phyloP scores from a whole-genome alignment of 805 yeast species.

The Ogataea zsoltii region DNA sequence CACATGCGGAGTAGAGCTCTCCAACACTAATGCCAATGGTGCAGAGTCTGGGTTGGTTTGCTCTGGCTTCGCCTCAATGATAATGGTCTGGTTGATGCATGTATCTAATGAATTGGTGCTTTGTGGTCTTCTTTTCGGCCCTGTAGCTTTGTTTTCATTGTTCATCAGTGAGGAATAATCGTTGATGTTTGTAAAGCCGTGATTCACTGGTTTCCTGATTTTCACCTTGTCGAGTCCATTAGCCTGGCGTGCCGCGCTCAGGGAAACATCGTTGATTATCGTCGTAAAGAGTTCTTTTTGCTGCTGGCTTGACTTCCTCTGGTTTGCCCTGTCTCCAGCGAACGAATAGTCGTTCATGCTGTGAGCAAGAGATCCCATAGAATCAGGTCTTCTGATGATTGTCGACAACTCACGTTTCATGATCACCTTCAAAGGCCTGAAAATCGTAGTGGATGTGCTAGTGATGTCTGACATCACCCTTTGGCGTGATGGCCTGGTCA shows the following conservation, averaged over 20 bases:
- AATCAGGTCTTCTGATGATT: conserved; percentile 7
- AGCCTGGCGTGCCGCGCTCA: conserved; percentile 41
- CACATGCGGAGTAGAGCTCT: conserved; percentile 9
- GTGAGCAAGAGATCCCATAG: conserved; percentile 3
- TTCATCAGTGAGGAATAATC: conserved; percentile 17
- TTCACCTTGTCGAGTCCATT: conserved; percentile 28
- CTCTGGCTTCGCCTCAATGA: conserved; percentile 22
- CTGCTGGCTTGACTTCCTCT: not conserved
- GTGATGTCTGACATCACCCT: conserved; percentile 19
- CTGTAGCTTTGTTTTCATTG: conserved; percentile 19
- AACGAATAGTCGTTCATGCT: not conserved
- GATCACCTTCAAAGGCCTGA: conserved; percentile 13
- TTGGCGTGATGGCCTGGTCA: conserved; percentile 3
- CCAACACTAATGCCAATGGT: conserved; percentile 21
- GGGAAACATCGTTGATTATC: conserved; percentile 38
- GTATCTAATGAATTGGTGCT: conserved; percentile 13
- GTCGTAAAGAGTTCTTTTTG: conserved; percentile 29
- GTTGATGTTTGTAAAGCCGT: conserved; percentile 22
- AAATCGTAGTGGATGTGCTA: conserved; percentile 14
- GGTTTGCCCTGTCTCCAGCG: not conserved
- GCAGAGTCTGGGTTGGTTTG: conserved; percentile 6
- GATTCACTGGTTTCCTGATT: conserved; percentile 12
- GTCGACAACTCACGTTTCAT: conserved; percentile 12
- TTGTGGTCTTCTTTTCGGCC: conserved; percentile 4
- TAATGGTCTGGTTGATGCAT: conserved; percentile 19